Evolutionary conservation across 768 basidiomycete genomes (phyloP).

Genomic region (Butyriboletus loyo): DNA sequence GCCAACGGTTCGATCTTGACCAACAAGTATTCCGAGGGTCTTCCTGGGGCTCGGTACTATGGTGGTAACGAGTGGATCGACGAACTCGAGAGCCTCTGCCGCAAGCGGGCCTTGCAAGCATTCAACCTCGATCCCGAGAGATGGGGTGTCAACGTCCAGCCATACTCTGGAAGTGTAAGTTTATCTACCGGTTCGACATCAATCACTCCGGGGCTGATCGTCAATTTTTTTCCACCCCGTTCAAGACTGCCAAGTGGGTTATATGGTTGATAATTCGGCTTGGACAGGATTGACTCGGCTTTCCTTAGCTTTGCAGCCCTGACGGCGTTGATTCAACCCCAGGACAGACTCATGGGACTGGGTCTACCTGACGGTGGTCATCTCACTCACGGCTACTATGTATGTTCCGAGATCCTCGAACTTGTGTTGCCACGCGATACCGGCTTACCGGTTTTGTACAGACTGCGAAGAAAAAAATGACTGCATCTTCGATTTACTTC

Average conservation of each 20-base stretch:
- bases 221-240: conserved; percentile 7
- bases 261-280: neutral
- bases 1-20: conserved; percentile 98
- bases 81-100: conserved; percentile 91
- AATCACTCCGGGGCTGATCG: conserved; percentile 9
- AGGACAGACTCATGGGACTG: conserved; percentile 98
- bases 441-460: conserved; percentile 28
- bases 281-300: conserved; percentile 11
- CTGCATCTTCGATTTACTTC: conserved; percentile 99
- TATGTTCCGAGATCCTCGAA: conserved; percentile 35
- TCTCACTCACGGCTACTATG: conserved; percentile 96
- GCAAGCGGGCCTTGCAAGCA: conserved; percentile 91
- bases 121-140: conserved; percentile 90
- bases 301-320: conserved; percentile 84
- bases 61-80: conserved; percentile 98
- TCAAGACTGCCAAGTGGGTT: conserved; percentile 86
- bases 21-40: conserved; percentile 99
- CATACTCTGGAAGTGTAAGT: conserved; percentile 89
- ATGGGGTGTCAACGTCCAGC: conserved; percentile 99
- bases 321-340: conserved; percentile 93
- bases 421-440: neutral
- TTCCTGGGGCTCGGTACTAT: conserved; percentile 95
- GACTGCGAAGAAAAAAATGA: conserved; percentile 99
- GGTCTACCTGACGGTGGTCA: conserved; percentile 97
- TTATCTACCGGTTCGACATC: neutral